Conservation (phyloP, 257 asterid species). For the Eustoma russellianum region DNA sequence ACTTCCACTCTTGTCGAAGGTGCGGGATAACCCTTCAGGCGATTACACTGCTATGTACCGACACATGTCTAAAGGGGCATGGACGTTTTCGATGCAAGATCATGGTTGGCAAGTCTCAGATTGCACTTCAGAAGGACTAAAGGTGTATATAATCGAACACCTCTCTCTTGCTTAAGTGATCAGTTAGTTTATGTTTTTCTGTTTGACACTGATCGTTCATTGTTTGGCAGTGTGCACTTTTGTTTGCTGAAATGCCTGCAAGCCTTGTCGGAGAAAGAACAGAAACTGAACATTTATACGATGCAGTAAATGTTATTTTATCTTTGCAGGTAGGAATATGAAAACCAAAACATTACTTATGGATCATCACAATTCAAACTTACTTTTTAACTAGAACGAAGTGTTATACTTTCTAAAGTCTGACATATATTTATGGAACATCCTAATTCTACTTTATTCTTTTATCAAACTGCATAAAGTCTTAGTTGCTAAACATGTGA, state of each 20-base stretch:
- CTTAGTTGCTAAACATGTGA: no score
- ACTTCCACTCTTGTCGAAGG: constrained; percentile 12
- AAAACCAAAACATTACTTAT: not conserved
- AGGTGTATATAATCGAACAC: constrained; percentile 7
- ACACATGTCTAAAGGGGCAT: constrained; percentile 39
- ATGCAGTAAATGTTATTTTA: constrained; percentile 41
- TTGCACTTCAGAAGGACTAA: constrained; percentile 49
- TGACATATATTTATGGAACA: not conserved
- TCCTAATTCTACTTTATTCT: no score
- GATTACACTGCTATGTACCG: constrained; percentile 37
- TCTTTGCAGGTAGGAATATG: constrained; percentile 33
- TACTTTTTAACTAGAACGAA: not conserved
- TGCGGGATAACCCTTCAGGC: constrained; percentile 34
- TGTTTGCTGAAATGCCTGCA: constrained; percentile 26
- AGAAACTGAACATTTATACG: constrained; percentile 23
- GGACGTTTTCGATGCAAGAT: constrained; percentile 53
- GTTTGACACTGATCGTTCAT: not conserved
- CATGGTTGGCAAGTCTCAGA: constrained; percentile 62
- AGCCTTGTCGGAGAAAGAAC: constrained; percentile 29
- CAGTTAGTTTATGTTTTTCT: not conserved
- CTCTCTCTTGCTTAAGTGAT: no score
- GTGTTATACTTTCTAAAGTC: not conserved
- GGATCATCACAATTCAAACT: no score
- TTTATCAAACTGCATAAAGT: not conserved
- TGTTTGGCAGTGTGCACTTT: constrained; percentile 26